These are phyloP conservation scores for Mariannaea elegans DNA, from an alignment of 2,329 filamentous ascomycete species.

Conservation along the genomic window DNA sequence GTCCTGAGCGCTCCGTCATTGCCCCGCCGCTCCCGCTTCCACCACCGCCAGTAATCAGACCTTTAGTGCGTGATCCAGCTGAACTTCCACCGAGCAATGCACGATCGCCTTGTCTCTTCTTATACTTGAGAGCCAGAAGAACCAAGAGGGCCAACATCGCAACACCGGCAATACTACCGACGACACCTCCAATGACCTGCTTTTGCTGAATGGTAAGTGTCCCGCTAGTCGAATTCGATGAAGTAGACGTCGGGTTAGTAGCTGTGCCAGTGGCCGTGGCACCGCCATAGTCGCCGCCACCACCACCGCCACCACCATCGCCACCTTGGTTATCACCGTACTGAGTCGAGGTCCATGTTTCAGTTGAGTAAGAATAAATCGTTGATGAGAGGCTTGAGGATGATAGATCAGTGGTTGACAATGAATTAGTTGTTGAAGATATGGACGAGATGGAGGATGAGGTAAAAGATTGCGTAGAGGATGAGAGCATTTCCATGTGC, in stretches of 20 bases:
- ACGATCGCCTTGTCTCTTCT: slow-evolving; percentile 58
- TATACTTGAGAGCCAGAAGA: slow-evolving; percentile 64
- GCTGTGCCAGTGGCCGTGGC: slow-evolving; percentile 31
- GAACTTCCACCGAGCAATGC: slow-evolving; percentile 54
- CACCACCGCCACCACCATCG: slow-evolving; percentile 26
- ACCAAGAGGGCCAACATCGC: slow-evolving; percentile 65
- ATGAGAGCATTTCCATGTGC: slow-evolving; percentile 21
- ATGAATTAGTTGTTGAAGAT: slow-evolving; percentile 26
- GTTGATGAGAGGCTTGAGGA: slow-evolving; percentile 31
- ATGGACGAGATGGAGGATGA: slow-evolving; percentile 31
- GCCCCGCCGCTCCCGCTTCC: slow-evolving; percentile 30
- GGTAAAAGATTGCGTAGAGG: slow-evolving; percentile 23
- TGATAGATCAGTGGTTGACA: slow-evolving; percentile 25
- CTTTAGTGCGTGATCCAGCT: slow-evolving; percentile 41
- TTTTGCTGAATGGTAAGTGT: slow-evolving; percentile 46
- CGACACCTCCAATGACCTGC: slow-evolving; percentile 63
- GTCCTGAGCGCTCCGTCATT: slow-evolving; percentile 58
- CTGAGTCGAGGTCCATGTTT: slow-evolving; percentile 36
- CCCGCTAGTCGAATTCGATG: slow-evolving; percentile 25
- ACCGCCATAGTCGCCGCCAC: slow-evolving; percentile 20
- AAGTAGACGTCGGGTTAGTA: slow-evolving; percentile 32
- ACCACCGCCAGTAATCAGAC: slow-evolving; percentile 41
- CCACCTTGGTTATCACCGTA: slow-evolving; percentile 29
- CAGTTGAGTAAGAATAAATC: slow-evolving; percentile 37
- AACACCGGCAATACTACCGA: slow-evolving; percentile 66